These are phyloP conservation scores for Neckera pumila DNA, from an alignment of 225 moss, liverwort and hornwort species.

Conservation along the genomic window DNA sequence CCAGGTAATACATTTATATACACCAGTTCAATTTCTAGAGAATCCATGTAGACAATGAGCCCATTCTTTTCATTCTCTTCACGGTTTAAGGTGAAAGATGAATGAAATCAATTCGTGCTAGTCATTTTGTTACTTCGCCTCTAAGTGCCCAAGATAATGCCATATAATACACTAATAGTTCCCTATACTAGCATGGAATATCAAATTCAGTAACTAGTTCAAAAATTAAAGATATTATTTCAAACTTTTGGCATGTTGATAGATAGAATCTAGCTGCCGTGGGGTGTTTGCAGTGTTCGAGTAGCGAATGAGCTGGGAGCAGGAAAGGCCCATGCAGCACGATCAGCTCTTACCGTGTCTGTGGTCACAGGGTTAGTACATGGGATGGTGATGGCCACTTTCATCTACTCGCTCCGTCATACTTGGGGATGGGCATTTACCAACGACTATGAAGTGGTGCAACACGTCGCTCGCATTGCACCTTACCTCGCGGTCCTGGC, in stretches of 20 bases:
- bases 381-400: constrained; percentile 7
- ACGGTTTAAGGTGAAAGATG: neutral
- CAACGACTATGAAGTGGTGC: constrained; percentile 45
- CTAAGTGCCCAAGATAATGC: neutral
- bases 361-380: constrained; percentile 3
- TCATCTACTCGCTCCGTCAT: constrained; percentile 22
- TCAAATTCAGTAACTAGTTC: neutral
- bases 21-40: neutral
- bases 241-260: neutral
- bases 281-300: constrained; percentile 28
- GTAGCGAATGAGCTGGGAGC: constrained; percentile 71
- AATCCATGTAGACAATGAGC: neutral
- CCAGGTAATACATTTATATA: constrained; percentile 1
- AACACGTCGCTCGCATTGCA: constrained; percentile 22
- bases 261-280: neutral
- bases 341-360: constrained; percentile 25
- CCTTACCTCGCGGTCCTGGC: constrained; percentile 42
- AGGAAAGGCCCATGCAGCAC: constrained; percentile 31
- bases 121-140: neutral
- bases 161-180: neutral
- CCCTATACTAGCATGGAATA: neutral
- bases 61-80: neutral
- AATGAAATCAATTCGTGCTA: neutral
- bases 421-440: constrained; percentile 42
- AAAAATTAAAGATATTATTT: neutral